Conservation (phyloP, 202 grass and related monocot species). For the Digitaria exilis region DNA sequence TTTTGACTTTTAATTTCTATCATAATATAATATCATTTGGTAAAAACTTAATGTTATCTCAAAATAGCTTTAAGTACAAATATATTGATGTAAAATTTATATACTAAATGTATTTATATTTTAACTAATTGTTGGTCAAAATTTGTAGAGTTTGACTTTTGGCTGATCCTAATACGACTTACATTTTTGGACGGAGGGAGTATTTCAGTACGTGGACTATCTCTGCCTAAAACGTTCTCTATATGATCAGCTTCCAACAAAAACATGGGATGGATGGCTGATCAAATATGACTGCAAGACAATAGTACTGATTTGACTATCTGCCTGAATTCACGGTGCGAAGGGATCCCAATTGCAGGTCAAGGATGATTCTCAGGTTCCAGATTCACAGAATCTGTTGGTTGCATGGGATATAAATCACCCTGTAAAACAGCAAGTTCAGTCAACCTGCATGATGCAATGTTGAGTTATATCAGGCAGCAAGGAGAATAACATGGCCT, state of each 20-base stretch:
- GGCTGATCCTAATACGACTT: no score
- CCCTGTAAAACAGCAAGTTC: constrained; percentile 33
- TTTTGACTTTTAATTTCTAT: no score
- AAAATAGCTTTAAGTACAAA: no score
- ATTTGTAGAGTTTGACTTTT: no score
- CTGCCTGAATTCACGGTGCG: not conserved
- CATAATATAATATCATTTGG: no score
- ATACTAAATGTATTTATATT: no score
- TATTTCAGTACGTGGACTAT: not conserved
- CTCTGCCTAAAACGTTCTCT: not conserved
- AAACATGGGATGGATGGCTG: not conserved
- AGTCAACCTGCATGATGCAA: not conserved
- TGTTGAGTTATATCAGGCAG: not conserved
- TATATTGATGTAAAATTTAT: no score
- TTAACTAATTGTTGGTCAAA: no score
- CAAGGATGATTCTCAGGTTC: constrained; percentile 18
- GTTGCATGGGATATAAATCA: not conserved
- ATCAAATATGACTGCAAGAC: not conserved
- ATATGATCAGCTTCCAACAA: no score
- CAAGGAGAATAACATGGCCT: not conserved
- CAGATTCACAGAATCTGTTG: constrained; percentile 19
- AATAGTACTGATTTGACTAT: not conserved
- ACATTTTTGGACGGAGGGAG: no score
- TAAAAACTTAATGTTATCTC: no score
- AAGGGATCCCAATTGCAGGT: not conserved